A percentile compares a stretch with the other conserved stretches of the same genome.
phyloP scores from a whole-genome alignment of 148 eudicot genomes.

The Suaeda aralocaspica region DNA sequence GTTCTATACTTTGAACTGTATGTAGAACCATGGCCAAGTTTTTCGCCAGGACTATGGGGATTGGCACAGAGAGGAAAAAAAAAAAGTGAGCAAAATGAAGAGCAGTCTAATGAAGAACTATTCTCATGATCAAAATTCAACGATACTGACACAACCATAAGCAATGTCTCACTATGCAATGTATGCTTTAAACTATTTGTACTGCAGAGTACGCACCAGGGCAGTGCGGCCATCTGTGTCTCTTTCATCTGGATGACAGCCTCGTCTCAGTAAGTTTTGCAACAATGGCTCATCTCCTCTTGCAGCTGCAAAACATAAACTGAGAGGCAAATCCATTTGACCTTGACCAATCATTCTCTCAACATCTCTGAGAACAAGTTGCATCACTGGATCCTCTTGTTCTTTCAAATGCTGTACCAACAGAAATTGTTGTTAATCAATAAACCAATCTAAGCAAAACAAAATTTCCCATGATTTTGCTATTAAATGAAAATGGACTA shows the following conservation, averaged over 20 bases:
- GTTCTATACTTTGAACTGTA: too few species aligned
- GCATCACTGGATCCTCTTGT: conserved; percentile 44
- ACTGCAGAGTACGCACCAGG: conserved; percentile 36
- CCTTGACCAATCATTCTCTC: conserved; percentile 68
- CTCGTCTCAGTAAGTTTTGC: conserved; percentile 53
- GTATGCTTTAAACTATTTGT: too few species aligned
- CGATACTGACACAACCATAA: not conserved
- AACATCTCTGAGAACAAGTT: conserved; percentile 39
- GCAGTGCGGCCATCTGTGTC: conserved; percentile 59
- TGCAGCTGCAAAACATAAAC: conserved; percentile 62
- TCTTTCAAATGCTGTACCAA: conserved; percentile 53
- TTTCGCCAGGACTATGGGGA: too few species aligned
- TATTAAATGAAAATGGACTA: not conserved
- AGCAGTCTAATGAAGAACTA: not conserved
- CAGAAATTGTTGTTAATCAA: conserved; percentile 13
- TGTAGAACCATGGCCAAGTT: too few species aligned
- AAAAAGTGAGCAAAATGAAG: not conserved
- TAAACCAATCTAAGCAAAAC: not conserved
- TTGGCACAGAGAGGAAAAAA: too few species aligned
- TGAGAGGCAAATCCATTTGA: conserved; percentile 67
- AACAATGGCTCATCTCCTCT: conserved; percentile 62
- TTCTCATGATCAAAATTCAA: not conserved
- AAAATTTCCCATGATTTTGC: not conserved
- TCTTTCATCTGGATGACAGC: conserved; percentile 56
- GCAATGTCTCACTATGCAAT: too few species aligned